Percentiles rank a stretch among this genome's conserved stretches.
These are phyloP conservation scores for Saxophila tyrrhenica DNA, from an alignment of 495 filamentous ascomycete species.

Conservation along the genomic window DNA sequence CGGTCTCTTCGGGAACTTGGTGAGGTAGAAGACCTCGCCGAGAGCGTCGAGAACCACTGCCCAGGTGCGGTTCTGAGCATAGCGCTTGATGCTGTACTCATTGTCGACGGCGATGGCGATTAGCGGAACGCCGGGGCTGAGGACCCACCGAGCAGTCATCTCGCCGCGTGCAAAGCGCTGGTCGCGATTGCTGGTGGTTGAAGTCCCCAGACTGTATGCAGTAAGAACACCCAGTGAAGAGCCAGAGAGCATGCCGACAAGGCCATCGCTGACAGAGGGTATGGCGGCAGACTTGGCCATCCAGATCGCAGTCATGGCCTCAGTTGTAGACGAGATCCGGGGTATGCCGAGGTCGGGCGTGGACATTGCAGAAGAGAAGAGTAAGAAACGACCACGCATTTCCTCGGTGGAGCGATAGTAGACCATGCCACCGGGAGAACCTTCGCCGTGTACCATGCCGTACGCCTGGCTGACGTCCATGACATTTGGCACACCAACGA, in stretches of 20 bases:
- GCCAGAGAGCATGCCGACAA: slow-evolving; percentile 72
- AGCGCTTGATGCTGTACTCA: slow-evolving; percentile 55
- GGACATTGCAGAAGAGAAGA: slow-evolving; percentile 38
- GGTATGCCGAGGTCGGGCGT: slow-evolving; percentile 57
- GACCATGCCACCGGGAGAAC: slow-evolving; percentile 62
- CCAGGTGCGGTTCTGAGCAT: slow-evolving; percentile 63
- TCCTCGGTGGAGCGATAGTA: slow-evolving; percentile 69
- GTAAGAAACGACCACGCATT: slow-evolving; percentile 64
- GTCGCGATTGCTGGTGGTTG: slow-evolving; percentile 42
- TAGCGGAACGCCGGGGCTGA: slow-evolving; percentile 88
- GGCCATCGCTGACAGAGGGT: slow-evolving; percentile 58
- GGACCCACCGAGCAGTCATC: slow-evolving; percentile 71
- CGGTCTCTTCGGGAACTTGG: slow-evolving; percentile 46
- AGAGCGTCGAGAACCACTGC: slow-evolving; percentile 81
- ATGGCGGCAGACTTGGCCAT: slow-evolving; percentile 73
- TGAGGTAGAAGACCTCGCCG: slow-evolving; percentile 81
- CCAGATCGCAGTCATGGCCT: slow-evolving; percentile 71
- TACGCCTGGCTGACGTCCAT: slow-evolving; percentile 82
- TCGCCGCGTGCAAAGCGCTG: slow-evolving; percentile 60
- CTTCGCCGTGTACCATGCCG: slow-evolving; percentile 77
- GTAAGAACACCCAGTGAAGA: slow-evolving; percentile 81
- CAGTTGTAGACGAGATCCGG: slow-evolving; percentile 45
- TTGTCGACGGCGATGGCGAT: slow-evolving; percentile 79
- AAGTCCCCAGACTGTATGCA: slow-evolving; percentile 60
- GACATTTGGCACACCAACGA: slow-evolving; percentile 65